phyloP scores from a whole-genome alignment of 1,284 basidiomycete species.

The Peniophora sp. region DNA sequence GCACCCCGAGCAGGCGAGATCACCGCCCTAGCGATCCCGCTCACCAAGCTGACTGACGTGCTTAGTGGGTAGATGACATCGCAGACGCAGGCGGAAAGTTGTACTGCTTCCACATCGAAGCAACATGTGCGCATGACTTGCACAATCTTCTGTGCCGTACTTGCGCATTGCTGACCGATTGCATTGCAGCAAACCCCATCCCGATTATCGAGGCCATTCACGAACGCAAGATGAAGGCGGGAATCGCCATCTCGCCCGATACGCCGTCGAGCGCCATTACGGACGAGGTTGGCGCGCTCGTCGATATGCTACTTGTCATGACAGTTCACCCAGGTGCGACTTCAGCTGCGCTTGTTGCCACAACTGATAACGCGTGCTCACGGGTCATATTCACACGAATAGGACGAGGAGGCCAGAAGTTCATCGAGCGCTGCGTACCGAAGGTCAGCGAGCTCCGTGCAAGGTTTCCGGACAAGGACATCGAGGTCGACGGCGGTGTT shows the following conservation, averaged over 20 bases:
- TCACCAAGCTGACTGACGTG: neutral
- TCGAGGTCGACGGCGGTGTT: slow-evolving; percentile 96
- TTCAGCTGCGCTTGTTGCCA: neutral
- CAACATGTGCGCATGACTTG: slow-evolving; percentile 54
- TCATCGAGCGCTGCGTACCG: slow-evolving; percentile 87
- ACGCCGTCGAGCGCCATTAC: slow-evolving; percentile 83
- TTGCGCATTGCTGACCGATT: neutral
- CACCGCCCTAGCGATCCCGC: neutral
- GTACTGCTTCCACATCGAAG: slow-evolving; percentile 98
- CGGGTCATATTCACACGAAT: no score
- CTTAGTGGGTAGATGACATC: slow-evolving; percentile 92
- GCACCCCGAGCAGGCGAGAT: slow-evolving; percentile 75
- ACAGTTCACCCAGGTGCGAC: slow-evolving; percentile 82
- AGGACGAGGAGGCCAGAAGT: slow-evolving; percentile 95
- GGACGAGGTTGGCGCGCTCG: slow-evolving; percentile 69
- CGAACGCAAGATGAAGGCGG: slow-evolving; percentile 77
- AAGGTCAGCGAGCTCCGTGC: slow-evolving; percentile 90
- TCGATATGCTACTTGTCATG: slow-evolving; percentile 96
- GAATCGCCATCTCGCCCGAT: slow-evolving; percentile 91
- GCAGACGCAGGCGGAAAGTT: slow-evolving; percentile 91
- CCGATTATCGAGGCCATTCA: slow-evolving; percentile 75
- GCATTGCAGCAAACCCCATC: slow-evolving; percentile 54
- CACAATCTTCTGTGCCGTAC: neutral
- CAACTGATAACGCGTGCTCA: neutral
- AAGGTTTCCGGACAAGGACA: slow-evolving; percentile 89